Evolutionary conservation across 2,329 filamentous ascomycete species (phyloP), one percentile per base, ranked within the genome.

Genomic region (Arthrobotrys musiformis): DNA sequence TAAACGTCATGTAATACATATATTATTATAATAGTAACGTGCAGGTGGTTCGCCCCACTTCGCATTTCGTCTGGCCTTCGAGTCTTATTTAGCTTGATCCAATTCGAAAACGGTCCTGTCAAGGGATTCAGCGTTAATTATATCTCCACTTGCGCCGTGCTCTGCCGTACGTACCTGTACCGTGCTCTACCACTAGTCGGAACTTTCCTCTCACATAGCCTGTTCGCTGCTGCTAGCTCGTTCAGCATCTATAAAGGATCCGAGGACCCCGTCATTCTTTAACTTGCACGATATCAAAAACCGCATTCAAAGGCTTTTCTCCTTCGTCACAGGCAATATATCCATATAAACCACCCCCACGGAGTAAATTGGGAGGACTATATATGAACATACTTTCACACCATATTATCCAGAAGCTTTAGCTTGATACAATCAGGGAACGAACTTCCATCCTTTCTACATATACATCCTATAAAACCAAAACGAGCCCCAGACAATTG

Each of bases 1-100:
- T 76, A 70, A 76, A 76, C 72, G 72, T 76, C 72, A 76, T 76
- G 72, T 76, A 76, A 76, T 76, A 76, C 72, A 76, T 76, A 70
- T 60, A 76, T 76, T 70, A 76, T 70, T 46, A 76, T 70, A 76
- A 69, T 69, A 76, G 64, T 69, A 70, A 76, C 72, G 72, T 76
- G 72, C 72, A 76, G 72, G 66, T 76, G 70, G 70, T 58, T 62
- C 64, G 72, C 72, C 72, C 72, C 72, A 76, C 72, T 76, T 70
- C 56, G 28, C 64, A 70, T 76, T 70, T 64, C 64, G 48, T 76
- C 46, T 69, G 70, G 70, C 48, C 30, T 52, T 70, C 64, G 63
- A 58, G 64, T 70, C 58, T 76, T 70, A 70, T 61, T 70, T 76
- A 63, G 56, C 72, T 76, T 63, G 64, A 50, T 76, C 56, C 64